Conservation (phyloP, 495 filamentous ascomycete genomes). For the Tuber microsphaerosporum region DNA sequence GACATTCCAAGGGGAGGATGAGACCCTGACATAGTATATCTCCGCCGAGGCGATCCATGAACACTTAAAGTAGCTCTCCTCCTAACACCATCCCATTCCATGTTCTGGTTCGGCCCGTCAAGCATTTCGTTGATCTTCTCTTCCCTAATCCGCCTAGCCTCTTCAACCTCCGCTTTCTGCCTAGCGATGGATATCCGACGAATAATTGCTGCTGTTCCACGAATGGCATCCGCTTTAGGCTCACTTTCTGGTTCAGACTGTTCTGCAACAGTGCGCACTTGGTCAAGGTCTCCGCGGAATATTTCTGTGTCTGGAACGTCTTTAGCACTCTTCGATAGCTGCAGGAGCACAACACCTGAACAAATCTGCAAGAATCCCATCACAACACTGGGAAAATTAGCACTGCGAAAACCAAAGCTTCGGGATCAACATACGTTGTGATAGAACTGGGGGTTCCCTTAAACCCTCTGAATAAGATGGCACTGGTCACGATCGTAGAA, state of each 20-base stretch:
- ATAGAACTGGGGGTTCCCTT: slow-evolving; percentile 76
- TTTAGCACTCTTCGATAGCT: slow-evolving; percentile 96
- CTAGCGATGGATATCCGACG: slow-evolving; percentile 70
- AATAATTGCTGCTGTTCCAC: slow-evolving; percentile 83
- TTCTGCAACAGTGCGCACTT: slow-evolving; percentile 87
- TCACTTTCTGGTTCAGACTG: slow-evolving; percentile 92
- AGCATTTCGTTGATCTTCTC: slow-evolving; percentile 65
- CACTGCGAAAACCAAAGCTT: neutral
- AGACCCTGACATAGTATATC: slow-evolving; percentile 47
- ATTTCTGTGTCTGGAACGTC: slow-evolving; percentile 91
- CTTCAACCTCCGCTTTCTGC: slow-evolving; percentile 70
- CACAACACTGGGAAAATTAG: slow-evolving; percentile 50
- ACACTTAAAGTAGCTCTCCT: slow-evolving; percentile 62
- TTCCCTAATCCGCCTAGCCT: slow-evolving; percentile 69
- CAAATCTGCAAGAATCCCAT: slow-evolving; percentile 94
- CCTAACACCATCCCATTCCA: slow-evolving; percentile 91
- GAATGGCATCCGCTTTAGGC: slow-evolving; percentile 92
- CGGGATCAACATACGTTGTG: slow-evolving; percentile 48
- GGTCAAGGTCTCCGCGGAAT: slow-evolving; percentile 87
- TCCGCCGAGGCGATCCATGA: slow-evolving; percentile 41
- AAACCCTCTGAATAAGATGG: slow-evolving; percentile 89
- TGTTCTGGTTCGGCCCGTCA: slow-evolving; percentile 63
- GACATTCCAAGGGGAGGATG: slow-evolving; percentile 87
- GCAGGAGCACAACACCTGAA: slow-evolving; percentile 86
- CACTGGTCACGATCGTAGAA: slow-evolving; percentile 86